Base-by-base conservation (phyloP, 345 rosid genomes). In the Dimocarpus longan region DNA sequence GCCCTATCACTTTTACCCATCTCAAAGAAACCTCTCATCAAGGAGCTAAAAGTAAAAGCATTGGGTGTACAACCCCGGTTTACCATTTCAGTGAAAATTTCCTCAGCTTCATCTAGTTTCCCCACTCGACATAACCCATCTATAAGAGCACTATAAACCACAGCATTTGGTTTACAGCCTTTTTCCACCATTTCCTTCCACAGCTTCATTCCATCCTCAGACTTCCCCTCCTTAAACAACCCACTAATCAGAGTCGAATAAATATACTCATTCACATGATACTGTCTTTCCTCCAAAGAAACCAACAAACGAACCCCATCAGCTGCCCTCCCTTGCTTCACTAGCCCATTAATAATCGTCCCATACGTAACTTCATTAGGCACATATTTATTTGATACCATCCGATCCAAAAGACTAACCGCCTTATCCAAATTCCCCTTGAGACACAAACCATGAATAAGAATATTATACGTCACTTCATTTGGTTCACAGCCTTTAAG, bases 281-380 rank as follows among this genome's bases (percentile, higher is more conserved):
- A 86, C 80, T 95, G 94, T 80, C 97, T 91, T 81, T 90, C 95
- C 84, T 91, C 93, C 95, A 94, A 86, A 65, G 87, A 86, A 66
- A 70, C 76, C 78, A 93, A 70, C 77, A 96, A 56, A 37, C n/a
- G 63, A 71, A 66, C 86, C 2, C 87, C 98, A 48, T 94, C 98
- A 16, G 60, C 72, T 21, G 86, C 89, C 79, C 94, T 84, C 72
- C 90, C 91, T 68, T 83, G 86, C 89, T 93, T 96, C 65, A 91
- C 94, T 73, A 96, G 88, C 12, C 98, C 99, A 82, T 93, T 89
- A 80, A 94, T 84, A 2, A 94, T 85, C 0, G 94, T 96, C 66
- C 97, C 97, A 57, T 89, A 91, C 1, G 98, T 96, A 74, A 96
- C 89, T 80, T 85, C 93, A 85, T 90, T 93, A 16, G 99, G 98